These are phyloP conservation scores for Magnusiomyces ingens DNA, from an alignment of 1,139 yeast genomes.

Conservation along the genomic window DNA sequence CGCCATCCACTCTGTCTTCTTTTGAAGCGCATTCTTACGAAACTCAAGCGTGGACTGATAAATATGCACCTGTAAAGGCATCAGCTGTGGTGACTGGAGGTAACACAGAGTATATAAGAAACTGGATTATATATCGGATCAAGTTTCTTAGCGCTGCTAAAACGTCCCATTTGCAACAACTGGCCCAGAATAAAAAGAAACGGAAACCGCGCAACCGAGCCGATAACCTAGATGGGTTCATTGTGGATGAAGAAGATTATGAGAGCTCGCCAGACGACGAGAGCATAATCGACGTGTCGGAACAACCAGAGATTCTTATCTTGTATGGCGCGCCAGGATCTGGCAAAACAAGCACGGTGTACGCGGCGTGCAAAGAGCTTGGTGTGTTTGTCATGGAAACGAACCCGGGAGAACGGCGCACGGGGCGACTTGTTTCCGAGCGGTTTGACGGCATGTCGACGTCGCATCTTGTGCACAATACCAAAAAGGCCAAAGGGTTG, in stretches of 20 bases:
- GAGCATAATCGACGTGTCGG: slow-evolving; percentile 23
- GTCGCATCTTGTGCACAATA: slow-evolving; percentile 62
- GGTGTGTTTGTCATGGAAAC: slow-evolving; percentile 77
- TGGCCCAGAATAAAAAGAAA: slow-evolving; percentile 18
- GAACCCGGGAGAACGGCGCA: slow-evolving; percentile 64
- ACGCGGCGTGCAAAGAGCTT: slow-evolving; percentile 58
- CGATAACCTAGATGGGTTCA: slow-evolving; percentile 39
- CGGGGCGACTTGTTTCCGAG: slow-evolving; percentile 61
- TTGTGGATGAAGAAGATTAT: slow-evolving; percentile 36
- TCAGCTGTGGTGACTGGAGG: slow-evolving; percentile 17
- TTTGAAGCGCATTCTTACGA: slow-evolving; percentile 5
- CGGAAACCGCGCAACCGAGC: slow-evolving; percentile 11
- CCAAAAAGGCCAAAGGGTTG: neutral
- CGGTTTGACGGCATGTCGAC: slow-evolving; percentile 75
- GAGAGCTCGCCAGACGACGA: slow-evolving; percentile 27
- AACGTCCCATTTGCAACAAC: neutral
- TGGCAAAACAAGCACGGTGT: slow-evolving; percentile 73
- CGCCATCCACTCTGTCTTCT: slow-evolving; percentile 4
- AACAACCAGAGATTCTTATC: slow-evolving; percentile 39
- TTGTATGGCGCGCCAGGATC: slow-evolving; percentile 66
- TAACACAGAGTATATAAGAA: slow-evolving; percentile 16
- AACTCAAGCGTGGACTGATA: slow-evolving; percentile 9
- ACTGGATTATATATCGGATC: slow-evolving; percentile 21
- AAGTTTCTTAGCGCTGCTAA: slow-evolving; percentile 12
- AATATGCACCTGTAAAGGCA: slow-evolving; percentile 10